Evolutionary conservation across 176 grass and related monocot genomes (phyloP).

Genomic region (Zoysia japonica): DNA sequence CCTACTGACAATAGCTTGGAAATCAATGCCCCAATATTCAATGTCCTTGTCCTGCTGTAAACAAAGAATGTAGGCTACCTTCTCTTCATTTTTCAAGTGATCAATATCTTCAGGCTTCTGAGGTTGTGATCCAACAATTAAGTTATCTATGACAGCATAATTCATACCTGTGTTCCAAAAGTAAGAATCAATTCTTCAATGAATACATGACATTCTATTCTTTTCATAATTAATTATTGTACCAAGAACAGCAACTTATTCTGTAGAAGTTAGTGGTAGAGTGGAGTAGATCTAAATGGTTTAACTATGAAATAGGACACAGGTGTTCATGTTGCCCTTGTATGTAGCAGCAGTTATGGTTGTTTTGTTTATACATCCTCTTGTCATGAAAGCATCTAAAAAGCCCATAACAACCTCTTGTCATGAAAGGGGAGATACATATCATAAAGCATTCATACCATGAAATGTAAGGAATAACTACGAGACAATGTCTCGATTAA

Average conservation of each 20-base stretch:
- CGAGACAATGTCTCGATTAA: neutral
- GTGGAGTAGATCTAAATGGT: neutral
- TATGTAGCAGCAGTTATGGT: neutral
- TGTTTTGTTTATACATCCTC: neutral
- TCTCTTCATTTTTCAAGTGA: slow-evolving; percentile 77
- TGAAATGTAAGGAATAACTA: neutral
- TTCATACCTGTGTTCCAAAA: slow-evolving; percentile 65
- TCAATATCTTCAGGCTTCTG: slow-evolving; percentile 81
- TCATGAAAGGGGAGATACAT: neutral
- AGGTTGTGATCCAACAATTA: slow-evolving; percentile 96
- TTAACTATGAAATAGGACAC: neutral
- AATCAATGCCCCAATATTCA: slow-evolving; percentile 87
- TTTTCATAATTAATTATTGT: neutral
- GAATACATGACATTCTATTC: slow-evolving; percentile 2
- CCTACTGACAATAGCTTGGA: slow-evolving; percentile 57
- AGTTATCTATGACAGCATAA: slow-evolving; percentile 78
- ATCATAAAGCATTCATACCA: neutral
- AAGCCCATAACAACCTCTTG: neutral
- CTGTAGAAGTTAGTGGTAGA: neutral
- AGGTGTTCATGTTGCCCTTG: neutral
- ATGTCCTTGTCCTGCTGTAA: slow-evolving; percentile 93
- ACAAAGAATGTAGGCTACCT: slow-evolving; percentile 78
- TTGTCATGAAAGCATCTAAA: neutral
- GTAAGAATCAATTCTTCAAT: slow-evolving; percentile 11
- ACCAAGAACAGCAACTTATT: neutral